Evolutionary conservation across 257 asterid species (phyloP).

Genomic region (Dorcoceras hygrometricum): DNA sequence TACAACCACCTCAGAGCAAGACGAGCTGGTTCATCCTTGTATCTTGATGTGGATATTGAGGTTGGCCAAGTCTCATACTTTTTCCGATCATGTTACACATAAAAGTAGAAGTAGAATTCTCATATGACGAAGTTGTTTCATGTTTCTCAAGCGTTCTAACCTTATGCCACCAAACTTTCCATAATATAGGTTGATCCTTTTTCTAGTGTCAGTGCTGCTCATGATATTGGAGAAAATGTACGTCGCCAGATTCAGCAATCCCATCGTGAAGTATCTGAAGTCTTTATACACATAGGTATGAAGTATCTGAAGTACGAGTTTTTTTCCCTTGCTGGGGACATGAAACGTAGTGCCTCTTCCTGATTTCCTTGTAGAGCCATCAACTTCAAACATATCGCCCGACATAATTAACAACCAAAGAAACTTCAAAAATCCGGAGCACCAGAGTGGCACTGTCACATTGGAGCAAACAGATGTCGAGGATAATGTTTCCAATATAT

Average conservation of each 20-base stretch:
- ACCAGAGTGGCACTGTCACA: conserved; percentile 19
- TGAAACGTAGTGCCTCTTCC: neutral
- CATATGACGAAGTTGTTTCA: neutral
- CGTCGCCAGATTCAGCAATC: conserved; percentile 61
- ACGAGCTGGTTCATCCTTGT: conserved; percentile 90
- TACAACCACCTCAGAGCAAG: conserved; percentile 85
- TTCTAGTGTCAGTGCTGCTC: conserved; percentile 93
- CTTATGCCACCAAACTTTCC: conserved; percentile 17
- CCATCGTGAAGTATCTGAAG: conserved; percentile 90
- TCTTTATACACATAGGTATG: conserved; percentile 83
- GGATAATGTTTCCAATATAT: conserved; percentile 46
- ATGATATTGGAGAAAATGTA: conserved; percentile 81
- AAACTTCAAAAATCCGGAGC: conserved; percentile 26
- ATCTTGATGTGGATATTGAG: conserved; percentile 88
- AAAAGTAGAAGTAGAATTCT: neutral
- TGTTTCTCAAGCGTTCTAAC: neutral
- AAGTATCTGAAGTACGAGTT: conserved; percentile 15
- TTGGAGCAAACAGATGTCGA: conserved; percentile 47
- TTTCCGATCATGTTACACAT: conserved; percentile 11
- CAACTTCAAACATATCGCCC: conserved; percentile 38
- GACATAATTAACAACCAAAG: conserved; percentile 26
- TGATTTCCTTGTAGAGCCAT: conserved; percentile 52
- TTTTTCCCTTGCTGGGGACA: neutral
- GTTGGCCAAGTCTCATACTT: conserved; percentile 33
- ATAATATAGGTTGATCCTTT: conserved; percentile 81